Base-by-base conservation (phyloP, 73 alveolate genomes). In the Diophrys sp. region DNA sequence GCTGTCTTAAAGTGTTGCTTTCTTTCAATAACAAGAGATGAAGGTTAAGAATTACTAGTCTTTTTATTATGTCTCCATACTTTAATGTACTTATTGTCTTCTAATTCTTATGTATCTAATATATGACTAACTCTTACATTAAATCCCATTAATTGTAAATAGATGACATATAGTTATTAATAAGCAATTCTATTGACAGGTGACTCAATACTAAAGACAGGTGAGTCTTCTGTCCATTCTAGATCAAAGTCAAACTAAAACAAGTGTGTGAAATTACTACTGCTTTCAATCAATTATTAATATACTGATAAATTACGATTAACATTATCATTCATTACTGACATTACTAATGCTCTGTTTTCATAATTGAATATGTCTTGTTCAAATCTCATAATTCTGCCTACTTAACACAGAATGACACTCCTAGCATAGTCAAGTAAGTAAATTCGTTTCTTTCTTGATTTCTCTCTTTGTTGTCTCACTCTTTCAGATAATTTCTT, bases 311-410 rank as follows among this genome's bases (percentile, higher is more conserved):
- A 11, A 44, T 44, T 11, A 11, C 18, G 62, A 44, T 44, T 44
- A 44, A 18, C 5, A 11, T 44, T 44, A 44, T 44, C 62, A 11
- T 11, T 11, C 18, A 44, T 5, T 44, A 44, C 62, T 75, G 29
- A 29, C 71, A 78, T 44, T 70, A 33, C 53, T 18, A 25, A 27
- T 23, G 69, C 14, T 27, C 26, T 54, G 69, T 70, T 68, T 25
- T 71, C 33, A 53, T 69, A 80, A n/a, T 79, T 69, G 26, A 26
- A 72, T 67, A 70, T 79, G 32, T 74, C 71, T 31, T 70, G 54
- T 73, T 79, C 71, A 34, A 34, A n/a, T 26, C 29, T 71, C 69
- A 33, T 32, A 0, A 69, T 31, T 33, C 67, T 33, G 2, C 81
- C 88, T 70, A 68, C 54, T 53, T 30, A 33, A 34, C 33, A 70